Percentiles rank a stretch among this genome's conserved stretches.
Conservation (phyloP, 1,284 basidiomycete genomes). For the Xerocomus amazonicus region DNA sequence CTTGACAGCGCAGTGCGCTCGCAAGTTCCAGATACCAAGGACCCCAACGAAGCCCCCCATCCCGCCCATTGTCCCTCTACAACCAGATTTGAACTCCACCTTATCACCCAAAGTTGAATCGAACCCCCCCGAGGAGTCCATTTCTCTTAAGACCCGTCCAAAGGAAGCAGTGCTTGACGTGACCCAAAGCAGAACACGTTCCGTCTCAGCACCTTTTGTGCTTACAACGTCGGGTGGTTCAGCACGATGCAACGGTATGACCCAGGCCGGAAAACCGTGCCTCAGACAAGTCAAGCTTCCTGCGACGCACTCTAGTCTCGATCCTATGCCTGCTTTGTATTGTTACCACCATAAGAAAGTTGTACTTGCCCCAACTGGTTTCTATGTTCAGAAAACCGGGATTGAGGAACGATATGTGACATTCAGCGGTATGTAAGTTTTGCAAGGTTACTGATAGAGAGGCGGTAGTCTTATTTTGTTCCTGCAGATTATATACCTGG, state of each 20-base stretch:
- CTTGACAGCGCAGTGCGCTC: constrained; percentile 61
- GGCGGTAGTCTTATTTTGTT: constrained; percentile 16
- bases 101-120: constrained; percentile 5
- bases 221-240: constrained; percentile 26
- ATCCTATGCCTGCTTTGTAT: constrained; percentile 44
- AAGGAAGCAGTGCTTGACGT: constrained; percentile 7
- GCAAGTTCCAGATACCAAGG: constrained; percentile 27
- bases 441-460: background rate
- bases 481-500: constrained; percentile 62
- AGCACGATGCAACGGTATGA: constrained; percentile 59
- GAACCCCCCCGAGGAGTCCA: background rate
- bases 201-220: constrained; percentile 35
- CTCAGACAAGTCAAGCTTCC: constrained; percentile 54
- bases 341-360: constrained; percentile 67
- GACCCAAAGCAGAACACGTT: constrained; percentile 22
- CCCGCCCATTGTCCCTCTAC: constrained; percentile 21
- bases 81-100: constrained; percentile 21
- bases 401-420: constrained; percentile 46
- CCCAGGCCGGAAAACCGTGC: constrained; percentile 63
- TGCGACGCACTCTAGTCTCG: constrained; percentile 38
- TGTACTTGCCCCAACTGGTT: constrained; percentile 51
- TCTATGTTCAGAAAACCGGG: constrained; percentile 48
- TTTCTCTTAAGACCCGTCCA: constrained; percentile 6
- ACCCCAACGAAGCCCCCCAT: constrained; percentile 10
- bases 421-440: constrained; percentile 45